Base-by-base conservation (phyloP, 176 grass and related monocot genomes). In the Rhynchospora tenuis region DNA sequence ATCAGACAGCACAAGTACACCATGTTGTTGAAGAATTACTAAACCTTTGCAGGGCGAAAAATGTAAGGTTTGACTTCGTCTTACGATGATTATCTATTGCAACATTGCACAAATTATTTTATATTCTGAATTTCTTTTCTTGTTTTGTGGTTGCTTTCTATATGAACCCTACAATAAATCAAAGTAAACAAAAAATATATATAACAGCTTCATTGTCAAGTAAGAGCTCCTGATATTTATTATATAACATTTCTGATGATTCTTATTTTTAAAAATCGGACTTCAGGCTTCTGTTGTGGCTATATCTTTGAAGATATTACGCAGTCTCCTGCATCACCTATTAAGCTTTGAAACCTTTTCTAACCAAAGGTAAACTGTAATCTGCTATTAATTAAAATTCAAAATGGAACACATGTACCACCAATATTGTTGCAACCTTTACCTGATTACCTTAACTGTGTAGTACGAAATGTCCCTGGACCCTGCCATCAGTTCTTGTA, bases 21-120 rank as follows among this genome's bases (percentile, higher is more conserved):
- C 66, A 72, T 75, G 85, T 98, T 67, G 81, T 98, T 63, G 90
- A 91, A 87, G 89, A 88, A 62, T 82, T 98, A 91, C 62, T 98
- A 76, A 89, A 88, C 82, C 81, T 94, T 24, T 94, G 87, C 59
- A 67, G 82, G 85, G 81, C 89, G 75, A 86, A 90, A 79, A 90
- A 91, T 90, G 95, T 98, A 72, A 93, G 92, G 85, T 46, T 74
- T 9, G 51, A 27, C 46, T 75, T 46, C 47, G 12, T 28, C 46
- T 58, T 73, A 84, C 13, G 0, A 81, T 56, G 33, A 75, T 83
- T 47, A 51, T 54, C 15, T 54, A 54, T 28, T 77, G 31, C 19
- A 4, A 12, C 24, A 22, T 75, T 82, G 31, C 42, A 59, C 56
- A 0, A 38, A 42, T 6, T 47, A 78, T 44, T 63, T 46, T 59